Conservation (phyloP, 2,329 filamentous ascomycete genomes). For the Verticillium nubilum region DNA sequence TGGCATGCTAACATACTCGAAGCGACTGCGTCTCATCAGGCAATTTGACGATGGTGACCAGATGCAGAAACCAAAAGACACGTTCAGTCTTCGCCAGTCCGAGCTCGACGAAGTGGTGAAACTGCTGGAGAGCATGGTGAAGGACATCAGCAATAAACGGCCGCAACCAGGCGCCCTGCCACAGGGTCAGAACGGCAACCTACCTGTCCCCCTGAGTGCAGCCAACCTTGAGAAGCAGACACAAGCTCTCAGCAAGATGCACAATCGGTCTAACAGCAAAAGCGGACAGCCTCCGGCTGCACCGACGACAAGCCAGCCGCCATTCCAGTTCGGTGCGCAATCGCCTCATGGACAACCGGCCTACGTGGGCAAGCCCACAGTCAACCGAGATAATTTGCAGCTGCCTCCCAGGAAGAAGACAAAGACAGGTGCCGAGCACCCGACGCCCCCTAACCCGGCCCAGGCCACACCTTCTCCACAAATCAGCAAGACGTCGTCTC, state of each 20-base stretch:
- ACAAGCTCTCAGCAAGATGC: constrained; percentile 40
- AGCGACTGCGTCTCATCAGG: constrained; percentile 47
- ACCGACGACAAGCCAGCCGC: constrained; percentile 51
- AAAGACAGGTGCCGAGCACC: constrained; percentile 36
- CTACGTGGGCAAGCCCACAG: constrained; percentile 44
- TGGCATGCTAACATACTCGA: constrained; percentile 21
- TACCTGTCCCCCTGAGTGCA: constrained; percentile 31
- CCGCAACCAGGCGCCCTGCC: constrained; percentile 13
- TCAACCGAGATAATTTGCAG: constrained; percentile 49
- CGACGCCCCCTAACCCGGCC: constrained; percentile 29
- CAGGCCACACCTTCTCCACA: constrained; percentile 43
- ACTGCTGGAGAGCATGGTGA: constrained; percentile 47
- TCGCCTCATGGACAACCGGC: constrained; percentile 56
- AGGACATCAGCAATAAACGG: constrained; percentile 33
- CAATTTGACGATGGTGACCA: constrained; percentile 48
- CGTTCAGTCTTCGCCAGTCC: constrained; percentile 43
- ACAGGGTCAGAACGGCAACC: constrained; percentile 4
- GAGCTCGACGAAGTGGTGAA: constrained; percentile 45
- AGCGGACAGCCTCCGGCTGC: constrained; percentile 46
- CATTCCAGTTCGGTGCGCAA: constrained; percentile 47
- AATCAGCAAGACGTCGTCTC: constrained; percentile 40
- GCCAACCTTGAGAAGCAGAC: constrained; percentile 48
- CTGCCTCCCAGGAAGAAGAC: constrained; percentile 52
- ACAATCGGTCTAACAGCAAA: constrained; percentile 39
- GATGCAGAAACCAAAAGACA: constrained; percentile 37